Conservation (phyloP, 192 early-diverging fungal species). For the Coemansia sp. region DNA sequence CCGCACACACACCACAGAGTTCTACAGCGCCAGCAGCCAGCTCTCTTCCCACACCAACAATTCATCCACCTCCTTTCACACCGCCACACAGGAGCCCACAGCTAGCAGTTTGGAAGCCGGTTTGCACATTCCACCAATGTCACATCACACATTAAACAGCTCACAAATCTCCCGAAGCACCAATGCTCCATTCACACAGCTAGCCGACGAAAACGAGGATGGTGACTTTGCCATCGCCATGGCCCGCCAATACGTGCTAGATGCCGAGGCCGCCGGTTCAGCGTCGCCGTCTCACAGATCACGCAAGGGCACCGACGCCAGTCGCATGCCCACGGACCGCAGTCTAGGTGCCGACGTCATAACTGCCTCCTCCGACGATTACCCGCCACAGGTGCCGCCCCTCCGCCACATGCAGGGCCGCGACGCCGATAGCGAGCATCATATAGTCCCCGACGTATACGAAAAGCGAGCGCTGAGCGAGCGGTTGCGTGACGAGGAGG, state of each 20-base stretch:
- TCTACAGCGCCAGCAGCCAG: slow-evolving; percentile 38
- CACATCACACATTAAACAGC: slow-evolving; percentile 7
- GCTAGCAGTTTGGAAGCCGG: neutral
- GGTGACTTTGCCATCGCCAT: slow-evolving; percentile 33
- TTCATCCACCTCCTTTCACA: slow-evolving; percentile 23
- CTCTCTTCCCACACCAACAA: slow-evolving; percentile 3
- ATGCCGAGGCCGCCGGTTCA: slow-evolving; percentile 44
- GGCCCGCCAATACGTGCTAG: slow-evolving; percentile 42
- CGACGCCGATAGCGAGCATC: slow-evolving; percentile 8
- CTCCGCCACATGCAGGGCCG: neutral
- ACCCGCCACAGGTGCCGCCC: slow-evolving; percentile 12
- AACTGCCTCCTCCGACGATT: slow-evolving; percentile 21
- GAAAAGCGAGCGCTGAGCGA: slow-evolving; percentile 22
- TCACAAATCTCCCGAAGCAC: neutral
- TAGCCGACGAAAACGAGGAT: neutral
- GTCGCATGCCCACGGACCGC: slow-evolving; percentile 9
- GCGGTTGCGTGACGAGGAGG: slow-evolving; percentile 39
- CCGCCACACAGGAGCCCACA: slow-evolving; percentile 14
- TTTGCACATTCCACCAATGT: neutral
- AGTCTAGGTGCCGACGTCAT: slow-evolving; percentile 9
- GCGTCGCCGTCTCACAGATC: slow-evolving; percentile 34
- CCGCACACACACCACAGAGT: slow-evolving; percentile 22
- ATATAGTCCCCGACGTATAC: neutral
- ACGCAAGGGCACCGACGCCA: slow-evolving; percentile 31
- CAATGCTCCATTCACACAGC: neutral